Evolutionary conservation across 202 grass and related monocot genomes (phyloP).

Genomic region (Cymbopogon flexuosus): DNA sequence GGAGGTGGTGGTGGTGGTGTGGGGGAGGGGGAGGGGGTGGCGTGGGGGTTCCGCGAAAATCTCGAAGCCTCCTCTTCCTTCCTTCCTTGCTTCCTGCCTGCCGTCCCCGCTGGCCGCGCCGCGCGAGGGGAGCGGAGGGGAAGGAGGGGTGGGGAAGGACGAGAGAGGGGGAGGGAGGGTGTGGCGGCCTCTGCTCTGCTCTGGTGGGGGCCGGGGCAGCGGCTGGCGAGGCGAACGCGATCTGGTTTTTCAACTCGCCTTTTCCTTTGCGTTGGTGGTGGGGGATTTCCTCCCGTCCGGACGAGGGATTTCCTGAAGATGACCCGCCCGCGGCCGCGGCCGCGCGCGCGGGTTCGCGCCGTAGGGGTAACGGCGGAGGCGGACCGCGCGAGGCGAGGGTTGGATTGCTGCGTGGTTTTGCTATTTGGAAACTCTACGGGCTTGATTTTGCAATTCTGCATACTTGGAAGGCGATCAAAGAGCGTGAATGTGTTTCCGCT

Average conservation of each 20-base stretch:
- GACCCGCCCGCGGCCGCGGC: not conserved
- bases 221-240: not conserved
- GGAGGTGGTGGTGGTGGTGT: not conserved
- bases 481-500: not conserved
- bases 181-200: constrained; percentile 36
- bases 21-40: not conserved
- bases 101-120: constrained; percentile 25
- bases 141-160: not conserved
- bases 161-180: constrained; percentile 5
- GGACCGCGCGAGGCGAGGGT: not conserved
- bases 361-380: not conserved
- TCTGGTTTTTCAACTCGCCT: constrained; percentile 16
- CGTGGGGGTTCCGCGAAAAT: constrained; percentile 44
- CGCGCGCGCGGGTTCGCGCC: not conserved
- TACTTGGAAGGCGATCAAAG: not conserved
- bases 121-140: constrained; percentile 22
- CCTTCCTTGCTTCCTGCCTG: not conserved
- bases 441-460: not conserved
- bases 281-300: not conserved
- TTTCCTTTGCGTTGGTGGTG: not conserved
- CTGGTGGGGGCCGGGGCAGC: constrained; percentile 16
- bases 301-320: not conserved
- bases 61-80: constrained; percentile 32
- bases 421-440: not conserved
- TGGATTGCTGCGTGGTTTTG: not conserved